phyloP scores from a whole-genome alignment of 1,139 yeast species.

The Yamadazyma sp. region DNA sequence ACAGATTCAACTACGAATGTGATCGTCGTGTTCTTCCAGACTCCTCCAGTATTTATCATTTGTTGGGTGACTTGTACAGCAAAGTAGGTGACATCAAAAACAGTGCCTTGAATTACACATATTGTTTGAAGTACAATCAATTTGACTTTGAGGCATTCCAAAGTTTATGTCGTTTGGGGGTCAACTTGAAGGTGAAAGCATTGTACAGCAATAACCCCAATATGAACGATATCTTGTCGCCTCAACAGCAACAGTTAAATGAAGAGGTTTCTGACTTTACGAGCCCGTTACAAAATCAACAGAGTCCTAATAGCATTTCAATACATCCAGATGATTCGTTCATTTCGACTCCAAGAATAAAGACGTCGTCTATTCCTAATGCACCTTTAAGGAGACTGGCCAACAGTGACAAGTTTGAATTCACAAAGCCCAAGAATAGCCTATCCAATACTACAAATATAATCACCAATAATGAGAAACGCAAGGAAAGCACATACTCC shows the following conservation, averaged over 20 bases:
- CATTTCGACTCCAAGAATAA: conserved; percentile 50
- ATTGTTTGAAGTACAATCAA: conserved; percentile 71
- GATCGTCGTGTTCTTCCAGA: conserved; percentile 55
- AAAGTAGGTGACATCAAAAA: conserved; percentile 60
- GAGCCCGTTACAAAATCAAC: conserved; percentile 11
- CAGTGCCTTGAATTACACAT: conserved; percentile 66
- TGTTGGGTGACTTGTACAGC: conserved; percentile 70
- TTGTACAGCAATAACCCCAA: conserved; percentile 35
- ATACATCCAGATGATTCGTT: conserved; percentile 28
- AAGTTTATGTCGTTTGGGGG: conserved; percentile 71
- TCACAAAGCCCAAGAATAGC: conserved; percentile 33
- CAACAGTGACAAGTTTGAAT: conserved; percentile 25
- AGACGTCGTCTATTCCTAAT: conserved; percentile 44
- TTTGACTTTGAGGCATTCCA: conserved; percentile 86
- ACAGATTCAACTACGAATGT: conserved; percentile 34
- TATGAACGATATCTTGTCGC: conserved; percentile 1
- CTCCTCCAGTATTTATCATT: conserved; percentile 58
- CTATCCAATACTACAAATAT: neutral
- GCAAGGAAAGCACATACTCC: conserved; percentile 37
- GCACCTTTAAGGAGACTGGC: conserved; percentile 52
- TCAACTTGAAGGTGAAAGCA: conserved; percentile 60
- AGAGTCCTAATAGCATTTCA: conserved; percentile 13
- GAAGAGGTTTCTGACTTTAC: conserved; percentile 6
- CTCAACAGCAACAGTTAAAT: conserved; percentile 3
- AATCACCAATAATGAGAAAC: conserved; percentile 22